Conservation (phyloP, 306 rosid genomes). For the Castanea sativa region DNA sequence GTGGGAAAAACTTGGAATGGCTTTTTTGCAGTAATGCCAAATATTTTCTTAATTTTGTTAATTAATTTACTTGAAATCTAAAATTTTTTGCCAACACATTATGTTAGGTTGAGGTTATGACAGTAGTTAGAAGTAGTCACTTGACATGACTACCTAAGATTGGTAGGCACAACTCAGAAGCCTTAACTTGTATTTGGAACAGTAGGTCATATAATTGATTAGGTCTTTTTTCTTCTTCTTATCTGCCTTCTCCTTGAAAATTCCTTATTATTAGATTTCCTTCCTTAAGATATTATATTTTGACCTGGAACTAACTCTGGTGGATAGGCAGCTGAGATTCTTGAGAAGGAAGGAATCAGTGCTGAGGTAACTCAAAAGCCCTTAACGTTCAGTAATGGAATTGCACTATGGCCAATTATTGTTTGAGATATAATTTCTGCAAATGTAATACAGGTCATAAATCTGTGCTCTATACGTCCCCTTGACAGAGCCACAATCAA, state of each 20-base stretch:
- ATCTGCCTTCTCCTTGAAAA: neutral
- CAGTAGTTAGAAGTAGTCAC: no score
- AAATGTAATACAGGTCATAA: constrained; percentile 57
- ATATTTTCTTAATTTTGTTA: no score
- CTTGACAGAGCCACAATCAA: constrained; percentile 87
- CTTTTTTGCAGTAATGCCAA: no score
- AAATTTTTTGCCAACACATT: no score
- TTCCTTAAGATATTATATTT: neutral
- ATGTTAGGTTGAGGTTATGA: no score
- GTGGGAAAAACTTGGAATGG: no score
- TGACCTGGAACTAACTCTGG: constrained; percentile 15
- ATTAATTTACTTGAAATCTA: no score
- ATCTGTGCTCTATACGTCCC: constrained; percentile 89
- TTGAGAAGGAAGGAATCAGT: constrained; percentile 84
- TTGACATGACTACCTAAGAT: no score
- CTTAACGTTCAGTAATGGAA: neutral
- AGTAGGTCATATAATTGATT: no score
- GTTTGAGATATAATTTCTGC: constrained; percentile 6
- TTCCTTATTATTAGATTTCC: neutral
- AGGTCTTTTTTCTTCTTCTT: no score
- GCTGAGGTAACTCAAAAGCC: constrained; percentile 68
- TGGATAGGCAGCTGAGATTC: constrained; percentile 87
- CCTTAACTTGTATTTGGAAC: no score
- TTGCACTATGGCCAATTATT: neutral
- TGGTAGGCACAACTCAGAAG: no score